A percentile compares a stretch with the other conserved stretches of the same genome.
Conservation (phyloP, 2,329 filamentous ascomycete genomes). For the Monosporascus cannonballus region DNA sequence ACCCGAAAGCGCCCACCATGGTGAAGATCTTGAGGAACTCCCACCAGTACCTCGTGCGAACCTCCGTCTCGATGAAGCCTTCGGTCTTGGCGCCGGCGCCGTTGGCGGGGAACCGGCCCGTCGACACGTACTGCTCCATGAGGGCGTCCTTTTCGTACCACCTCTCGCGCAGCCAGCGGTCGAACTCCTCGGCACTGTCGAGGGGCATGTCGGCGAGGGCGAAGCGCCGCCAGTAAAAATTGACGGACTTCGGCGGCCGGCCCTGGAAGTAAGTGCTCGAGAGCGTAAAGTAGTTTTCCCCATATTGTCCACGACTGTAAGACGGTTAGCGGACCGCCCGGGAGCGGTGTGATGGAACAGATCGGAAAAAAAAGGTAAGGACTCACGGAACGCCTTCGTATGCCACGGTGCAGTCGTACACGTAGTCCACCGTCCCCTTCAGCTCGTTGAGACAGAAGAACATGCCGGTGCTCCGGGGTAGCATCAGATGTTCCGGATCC, state of each 20-base stretch:
- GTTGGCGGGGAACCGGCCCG: slow-evolving; percentile 73
- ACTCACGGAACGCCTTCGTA: slow-evolving; percentile 89
- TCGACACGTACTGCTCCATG: slow-evolving; percentile 74
- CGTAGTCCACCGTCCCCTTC: slow-evolving; percentile 67
- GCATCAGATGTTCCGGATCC: slow-evolving; percentile 67
- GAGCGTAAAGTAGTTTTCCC: slow-evolving; percentile 87
- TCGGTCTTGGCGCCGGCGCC: slow-evolving; percentile 37
- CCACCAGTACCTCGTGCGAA: slow-evolving; percentile 46
- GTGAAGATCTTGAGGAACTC: slow-evolving; percentile 51
- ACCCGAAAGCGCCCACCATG: slow-evolving; percentile 38
- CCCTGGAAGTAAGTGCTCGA: slow-evolving; percentile 84
- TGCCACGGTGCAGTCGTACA: slow-evolving; percentile 91
- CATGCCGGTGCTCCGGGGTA: slow-evolving; percentile 75
- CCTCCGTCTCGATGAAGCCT: slow-evolving; percentile 51
- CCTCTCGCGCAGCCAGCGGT: slow-evolving; percentile 74
- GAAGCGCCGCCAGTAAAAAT: slow-evolving; percentile 93
- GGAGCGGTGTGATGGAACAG: neutral
- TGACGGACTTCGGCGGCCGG: slow-evolving; percentile 86
- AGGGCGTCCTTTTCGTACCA: slow-evolving; percentile 92
- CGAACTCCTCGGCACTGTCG: slow-evolving; percentile 67
- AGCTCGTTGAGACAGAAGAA: slow-evolving; percentile 76
- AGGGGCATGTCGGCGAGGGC: slow-evolving; percentile 74
- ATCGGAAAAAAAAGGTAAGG: neutral
- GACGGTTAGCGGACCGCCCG: neutral
- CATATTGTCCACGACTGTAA: slow-evolving; percentile 66